A percentile compares a stretch with the other conserved stretches of the same genome.
phyloP scores from a whole-genome alignment of 2,329 filamentous ascomycete species.

The Aureobasidium melanogenum region DNA sequence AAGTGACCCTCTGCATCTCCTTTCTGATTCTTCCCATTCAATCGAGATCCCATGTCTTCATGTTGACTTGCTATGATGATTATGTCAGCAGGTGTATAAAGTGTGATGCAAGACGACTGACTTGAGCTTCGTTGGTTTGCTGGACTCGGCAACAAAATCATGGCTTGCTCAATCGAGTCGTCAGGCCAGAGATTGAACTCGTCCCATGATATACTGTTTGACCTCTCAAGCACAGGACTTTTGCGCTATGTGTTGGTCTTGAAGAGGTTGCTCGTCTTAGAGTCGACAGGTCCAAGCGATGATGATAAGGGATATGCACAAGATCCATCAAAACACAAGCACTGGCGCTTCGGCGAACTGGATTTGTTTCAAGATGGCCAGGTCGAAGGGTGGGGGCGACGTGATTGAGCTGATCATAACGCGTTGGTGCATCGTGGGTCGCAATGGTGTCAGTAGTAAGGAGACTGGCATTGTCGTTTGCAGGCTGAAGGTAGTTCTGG shows the following conservation, averaged over 20 bases:
- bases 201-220: conserved; percentile 15
- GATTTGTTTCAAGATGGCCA: conserved; percentile 34
- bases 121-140: conserved; percentile 13
- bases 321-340: conserved; percentile 36
- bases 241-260: conserved; percentile 25
- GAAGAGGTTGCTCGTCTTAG: conserved; percentile 39
- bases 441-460: not conserved
- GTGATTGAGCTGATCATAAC: not conserved
- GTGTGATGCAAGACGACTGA: no score
- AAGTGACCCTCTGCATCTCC: no score
- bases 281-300: conserved; percentile 16
- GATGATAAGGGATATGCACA: conserved; percentile 14
- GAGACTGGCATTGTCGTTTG: not conserved
- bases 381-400: conserved; percentile 21
- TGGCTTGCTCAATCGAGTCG: conserved; percentile 37
- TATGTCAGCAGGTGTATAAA: no score
- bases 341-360: conserved; percentile 32
- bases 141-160: conserved; percentile 27
- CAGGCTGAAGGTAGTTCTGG: not conserved
- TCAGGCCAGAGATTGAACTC: conserved; percentile 41
- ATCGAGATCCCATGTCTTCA: no score
- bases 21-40: no score
- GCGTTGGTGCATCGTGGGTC: not conserved
- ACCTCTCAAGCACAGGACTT: conserved; percentile 8
- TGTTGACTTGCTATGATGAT: no score